Conservation (phyloP, 2,329 filamentous ascomycete genomes). For the Cladosporium sp. region DNA sequence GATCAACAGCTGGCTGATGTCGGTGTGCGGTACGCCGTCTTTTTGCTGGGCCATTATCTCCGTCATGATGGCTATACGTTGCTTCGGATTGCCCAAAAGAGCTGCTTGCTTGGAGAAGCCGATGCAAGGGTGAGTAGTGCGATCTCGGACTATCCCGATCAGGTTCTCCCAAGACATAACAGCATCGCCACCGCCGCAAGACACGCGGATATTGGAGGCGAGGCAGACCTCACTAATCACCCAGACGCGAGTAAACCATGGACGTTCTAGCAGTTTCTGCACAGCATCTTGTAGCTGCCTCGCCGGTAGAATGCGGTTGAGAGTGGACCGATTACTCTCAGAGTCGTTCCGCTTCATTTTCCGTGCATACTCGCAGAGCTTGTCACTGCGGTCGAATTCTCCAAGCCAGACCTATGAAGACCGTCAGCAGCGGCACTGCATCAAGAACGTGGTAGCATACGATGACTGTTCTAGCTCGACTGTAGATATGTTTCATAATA, state of each 20-base stretch:
- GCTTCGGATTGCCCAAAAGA: constrained; percentile 33
- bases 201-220: constrained; percentile 13
- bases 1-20: constrained; percentile 35
- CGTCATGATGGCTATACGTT: constrained; percentile 34
- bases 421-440: neutral
- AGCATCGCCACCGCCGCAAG: constrained; percentile 14
- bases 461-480: constrained; percentile 21
- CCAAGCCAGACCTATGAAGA: constrained; percentile 30
- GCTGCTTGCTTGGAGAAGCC: constrained; percentile 34
- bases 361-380: constrained; percentile 32
- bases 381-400: constrained; percentile 30
- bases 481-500: constrained; percentile 40
- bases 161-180: constrained; percentile 28
- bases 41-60: constrained; percentile 34
- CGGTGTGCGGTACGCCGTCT: constrained; percentile 28
- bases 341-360: constrained; percentile 27
- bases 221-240: constrained; percentile 21
- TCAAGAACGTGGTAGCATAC: neutral
- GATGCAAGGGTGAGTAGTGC: constrained; percentile 21
- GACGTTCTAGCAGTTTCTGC: constrained; percentile 30
- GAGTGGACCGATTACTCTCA: constrained; percentile 21
- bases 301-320: constrained; percentile 26
- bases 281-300: constrained; percentile 32
- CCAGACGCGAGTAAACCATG: constrained; percentile 35
- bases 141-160: constrained; percentile 30